phyloP scores from a whole-genome alignment of 352 stramenopile species.

The Phytophthora hybrid region DNA sequence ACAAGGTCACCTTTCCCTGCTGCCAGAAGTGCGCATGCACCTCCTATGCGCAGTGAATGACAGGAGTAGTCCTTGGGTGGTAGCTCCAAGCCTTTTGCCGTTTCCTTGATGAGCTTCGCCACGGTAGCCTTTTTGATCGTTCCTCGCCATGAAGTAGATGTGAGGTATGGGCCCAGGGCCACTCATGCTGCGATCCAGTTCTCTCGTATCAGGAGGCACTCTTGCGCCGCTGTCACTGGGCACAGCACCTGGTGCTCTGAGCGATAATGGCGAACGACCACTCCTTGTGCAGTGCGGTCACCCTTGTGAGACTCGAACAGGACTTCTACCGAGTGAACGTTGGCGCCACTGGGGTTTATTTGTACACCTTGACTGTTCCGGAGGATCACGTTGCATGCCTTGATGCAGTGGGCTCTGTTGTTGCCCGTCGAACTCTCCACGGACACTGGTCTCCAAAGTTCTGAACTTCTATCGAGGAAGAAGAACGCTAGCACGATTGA shows the following conservation, averaged over 20 bases:
- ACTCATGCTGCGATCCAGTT: slow-evolving; percentile 8
- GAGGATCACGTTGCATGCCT: slow-evolving; percentile 10
- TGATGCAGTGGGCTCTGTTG: slow-evolving; percentile 8
- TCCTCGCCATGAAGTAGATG: not conserved
- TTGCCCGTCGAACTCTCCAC: not conserved
- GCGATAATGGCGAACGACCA: too few species aligned
- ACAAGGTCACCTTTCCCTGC: too few species aligned
- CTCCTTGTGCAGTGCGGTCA: too few species aligned
- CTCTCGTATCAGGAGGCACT: slow-evolving; percentile 18
- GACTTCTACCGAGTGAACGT: too few species aligned
- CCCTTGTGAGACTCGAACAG: too few species aligned
- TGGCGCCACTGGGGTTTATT: not conserved
- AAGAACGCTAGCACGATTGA: slow-evolving; percentile 15
- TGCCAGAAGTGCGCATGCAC: too few species aligned
- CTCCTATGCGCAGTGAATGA: too few species aligned
- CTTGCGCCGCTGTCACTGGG: too few species aligned
- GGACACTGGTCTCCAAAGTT: slow-evolving; percentile 28
- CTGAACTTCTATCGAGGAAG: slow-evolving; percentile 30
- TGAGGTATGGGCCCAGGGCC: slow-evolving; percentile 28
- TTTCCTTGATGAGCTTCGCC: slow-evolving; percentile 25
- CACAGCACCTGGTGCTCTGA: too few species aligned
- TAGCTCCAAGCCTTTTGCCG: slow-evolving; percentile 21
- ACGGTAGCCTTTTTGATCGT: slow-evolving; percentile 34
- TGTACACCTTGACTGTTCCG: slow-evolving; percentile 1
- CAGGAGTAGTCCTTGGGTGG: slow-evolving; percentile 22